These are phyloP conservation scores for Boletus reticulatus DNA, from an alignment of 768 basidiomycete species.

Conservation along the genomic window DNA sequence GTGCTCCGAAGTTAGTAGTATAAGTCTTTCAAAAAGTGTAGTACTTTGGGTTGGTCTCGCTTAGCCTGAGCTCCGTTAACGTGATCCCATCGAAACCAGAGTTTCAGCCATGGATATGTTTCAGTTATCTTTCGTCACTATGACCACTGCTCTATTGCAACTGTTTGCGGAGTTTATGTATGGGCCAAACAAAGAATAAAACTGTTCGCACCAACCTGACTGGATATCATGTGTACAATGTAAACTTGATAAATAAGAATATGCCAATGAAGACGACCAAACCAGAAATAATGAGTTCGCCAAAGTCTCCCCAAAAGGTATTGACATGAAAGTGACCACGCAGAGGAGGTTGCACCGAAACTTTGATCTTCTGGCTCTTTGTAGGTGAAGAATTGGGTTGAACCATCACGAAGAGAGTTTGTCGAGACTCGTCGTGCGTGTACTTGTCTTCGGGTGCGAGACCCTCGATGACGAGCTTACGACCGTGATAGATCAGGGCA, in stretches of 20 bases:
- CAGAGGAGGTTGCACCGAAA: constrained; percentile 56
- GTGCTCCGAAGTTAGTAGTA: no score
- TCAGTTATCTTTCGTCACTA: background rate
- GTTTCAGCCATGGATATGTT: background rate
- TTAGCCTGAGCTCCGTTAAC: no score
- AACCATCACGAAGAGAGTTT: constrained; percentile 76
- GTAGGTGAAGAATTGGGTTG: constrained; percentile 42
- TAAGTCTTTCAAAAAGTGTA: no score
- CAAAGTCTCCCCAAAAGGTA: constrained; percentile 63
- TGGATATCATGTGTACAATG: constrained; percentile 23
- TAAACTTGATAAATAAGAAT: constrained; percentile 28
- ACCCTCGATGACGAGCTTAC: constrained; percentile 58
- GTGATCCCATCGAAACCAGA: background rate
- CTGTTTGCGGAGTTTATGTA: background rate
- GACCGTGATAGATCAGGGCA: constrained; percentile 52
- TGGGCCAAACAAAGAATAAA: background rate
- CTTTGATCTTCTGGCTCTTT: constrained; percentile 46
- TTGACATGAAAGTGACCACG: constrained; percentile 54
- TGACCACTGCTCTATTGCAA: background rate
- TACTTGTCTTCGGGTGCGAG: constrained; percentile 50
- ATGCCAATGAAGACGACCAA: constrained; percentile 32
- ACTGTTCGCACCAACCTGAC: background rate
- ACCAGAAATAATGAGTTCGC: constrained; percentile 30
- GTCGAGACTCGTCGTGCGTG: constrained; percentile 58
- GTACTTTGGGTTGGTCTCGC: no score